These are phyloP conservation scores for Stylonectria norvegica DNA, from an alignment of 2,329 filamentous ascomycete genomes.

Conservation along the genomic window DNA sequence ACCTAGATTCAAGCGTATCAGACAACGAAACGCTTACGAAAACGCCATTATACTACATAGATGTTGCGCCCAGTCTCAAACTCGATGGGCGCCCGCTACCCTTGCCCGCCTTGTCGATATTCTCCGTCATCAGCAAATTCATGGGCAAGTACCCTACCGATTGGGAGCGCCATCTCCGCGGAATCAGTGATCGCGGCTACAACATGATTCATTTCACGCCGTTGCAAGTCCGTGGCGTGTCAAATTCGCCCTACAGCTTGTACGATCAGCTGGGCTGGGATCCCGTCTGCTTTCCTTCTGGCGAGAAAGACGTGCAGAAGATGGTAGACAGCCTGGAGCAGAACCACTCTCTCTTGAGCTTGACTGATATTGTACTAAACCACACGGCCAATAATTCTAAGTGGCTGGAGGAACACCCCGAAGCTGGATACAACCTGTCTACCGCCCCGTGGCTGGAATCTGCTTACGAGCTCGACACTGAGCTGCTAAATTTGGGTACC, in stretches of 20 bases:
- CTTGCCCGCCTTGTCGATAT: constrained; percentile 81
- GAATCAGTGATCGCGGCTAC: constrained; percentile 88
- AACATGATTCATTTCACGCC: constrained; percentile 99
- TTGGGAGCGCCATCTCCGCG: constrained; percentile 84
- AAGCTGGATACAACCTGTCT: constrained; percentile 89
- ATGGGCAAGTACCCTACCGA: constrained; percentile 89
- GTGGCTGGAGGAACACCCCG: constrained; percentile 92
- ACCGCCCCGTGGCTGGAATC: constrained; percentile 78
- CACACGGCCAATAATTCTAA: constrained; percentile 94
- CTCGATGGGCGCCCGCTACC: constrained; percentile 74
- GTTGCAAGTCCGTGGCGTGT: constrained; percentile 79
- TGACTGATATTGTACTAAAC: constrained; percentile 97
- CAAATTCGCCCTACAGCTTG: constrained; percentile 96
- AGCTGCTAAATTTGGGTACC: constrained; percentile 71
- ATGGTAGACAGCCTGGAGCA: constrained; percentile 80
- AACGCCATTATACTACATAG: constrained; percentile 84
- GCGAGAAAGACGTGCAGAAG: constrained; percentile 74
- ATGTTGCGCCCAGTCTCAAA: constrained; percentile 78
- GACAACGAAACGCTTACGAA: constrained; percentile 52
- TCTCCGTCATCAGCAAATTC: constrained; percentile 95
- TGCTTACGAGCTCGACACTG: constrained; percentile 59
- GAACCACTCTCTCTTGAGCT: constrained; percentile 76
- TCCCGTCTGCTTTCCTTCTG: constrained; percentile 73
- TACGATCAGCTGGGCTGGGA: constrained; percentile 92
- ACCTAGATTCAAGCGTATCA: constrained; percentile 21